phyloP scores from a whole-genome alignment of 2,329 filamentous ascomycete species.

The Neopestalotiopsis rosae region DNA sequence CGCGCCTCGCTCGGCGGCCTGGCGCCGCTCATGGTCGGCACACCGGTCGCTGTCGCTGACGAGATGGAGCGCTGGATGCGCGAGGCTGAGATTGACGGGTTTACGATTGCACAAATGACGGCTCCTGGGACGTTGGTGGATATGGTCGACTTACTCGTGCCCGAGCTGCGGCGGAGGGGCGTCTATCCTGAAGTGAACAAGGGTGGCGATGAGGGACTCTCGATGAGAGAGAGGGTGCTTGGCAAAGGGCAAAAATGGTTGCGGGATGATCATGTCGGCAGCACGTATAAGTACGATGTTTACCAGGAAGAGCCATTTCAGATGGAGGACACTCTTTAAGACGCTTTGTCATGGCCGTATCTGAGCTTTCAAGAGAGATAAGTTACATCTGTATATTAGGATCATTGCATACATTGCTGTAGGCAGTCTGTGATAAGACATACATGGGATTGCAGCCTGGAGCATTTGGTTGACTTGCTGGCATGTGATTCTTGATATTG shows the following conservation, averaged over 20 bases:
- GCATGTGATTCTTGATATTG: too few relatives aligned
- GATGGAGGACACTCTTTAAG: too few relatives aligned
- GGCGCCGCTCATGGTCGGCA: constrained; percentile 31
- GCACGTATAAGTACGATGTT: constrained; percentile 65
- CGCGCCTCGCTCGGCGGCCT: constrained; percentile 43
- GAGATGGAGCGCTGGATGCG: constrained; percentile 34
- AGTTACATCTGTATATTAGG: too few relatives aligned
- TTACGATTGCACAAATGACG: constrained; percentile 33
- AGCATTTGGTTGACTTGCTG: too few relatives aligned
- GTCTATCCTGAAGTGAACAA: constrained; percentile 35
- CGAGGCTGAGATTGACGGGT: constrained; percentile 33
- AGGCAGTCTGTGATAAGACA: too few relatives aligned
- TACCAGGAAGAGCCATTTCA: constrained; percentile 50
- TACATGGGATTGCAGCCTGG: too few relatives aligned
- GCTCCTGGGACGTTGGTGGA: constrained; percentile 34
- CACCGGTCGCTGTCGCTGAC: constrained; percentile 31
- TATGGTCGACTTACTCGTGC: constrained; percentile 33
- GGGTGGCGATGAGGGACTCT: constrained; percentile 42
- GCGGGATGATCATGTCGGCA: constrained; percentile 63
- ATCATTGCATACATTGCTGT: too few relatives aligned
- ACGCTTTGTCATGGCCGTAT: too few relatives aligned
- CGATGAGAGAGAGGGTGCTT: constrained; percentile 67
- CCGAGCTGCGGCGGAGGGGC: constrained; percentile 31
- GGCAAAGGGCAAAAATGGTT: constrained; percentile 62
- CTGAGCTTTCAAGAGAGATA: too few relatives aligned